Evolutionary conservation across 768 basidiomycete genomes (phyloP).

Genomic region (Coprinopsis cinerea): DNA sequence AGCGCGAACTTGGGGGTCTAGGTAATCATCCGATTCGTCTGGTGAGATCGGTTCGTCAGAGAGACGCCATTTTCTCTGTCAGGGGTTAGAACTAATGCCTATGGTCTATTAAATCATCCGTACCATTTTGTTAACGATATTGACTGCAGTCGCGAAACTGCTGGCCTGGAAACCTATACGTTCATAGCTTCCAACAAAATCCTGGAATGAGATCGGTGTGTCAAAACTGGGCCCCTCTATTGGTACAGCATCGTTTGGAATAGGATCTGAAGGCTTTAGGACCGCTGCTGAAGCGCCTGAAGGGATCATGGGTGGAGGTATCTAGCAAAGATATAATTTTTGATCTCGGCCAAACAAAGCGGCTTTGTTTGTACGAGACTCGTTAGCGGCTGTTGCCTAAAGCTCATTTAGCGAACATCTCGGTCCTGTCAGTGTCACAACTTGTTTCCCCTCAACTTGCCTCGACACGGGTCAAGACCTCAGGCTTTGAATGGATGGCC

Average conservation of each 20-base stretch:
- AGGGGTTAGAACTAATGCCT: slow-evolving; percentile 4
- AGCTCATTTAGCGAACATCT: not conserved
- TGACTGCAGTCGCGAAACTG: slow-evolving; percentile 80
- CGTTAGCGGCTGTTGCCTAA: not conserved
- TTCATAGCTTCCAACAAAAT: slow-evolving; percentile 74
- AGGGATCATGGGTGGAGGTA: slow-evolving; percentile 33
- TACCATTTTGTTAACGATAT: slow-evolving; percentile 93
- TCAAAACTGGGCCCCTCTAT: slow-evolving; percentile 90
- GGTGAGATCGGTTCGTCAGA: slow-evolving; percentile 74
- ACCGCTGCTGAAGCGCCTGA: slow-evolving; percentile 66
- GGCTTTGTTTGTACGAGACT: not conserved
- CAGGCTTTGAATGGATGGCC: slow-evolving; percentile 4
- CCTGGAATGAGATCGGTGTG: slow-evolving; percentile 53
- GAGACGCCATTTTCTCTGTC: slow-evolving; percentile 80
- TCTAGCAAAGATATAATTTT: not conserved
- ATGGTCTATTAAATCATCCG: slow-evolving; percentile 9
- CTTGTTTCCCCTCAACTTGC: not conserved
- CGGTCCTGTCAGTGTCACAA: no score
- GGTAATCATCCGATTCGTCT: slow-evolving; percentile 66
- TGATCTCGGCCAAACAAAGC: not conserved
- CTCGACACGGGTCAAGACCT: not conserved
- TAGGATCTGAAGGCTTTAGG: slow-evolving; percentile 66
- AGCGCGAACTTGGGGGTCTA: slow-evolving; percentile 52
- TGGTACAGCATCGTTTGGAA: slow-evolving; percentile 57
- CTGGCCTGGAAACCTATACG: slow-evolving; percentile 98